A percentile compares a stretch with the other conserved stretches of the same genome.
These are phyloP conservation scores for Leishmania turanica DNA, from an alignment of 208 protist species.

Conservation along the genomic window DNA sequence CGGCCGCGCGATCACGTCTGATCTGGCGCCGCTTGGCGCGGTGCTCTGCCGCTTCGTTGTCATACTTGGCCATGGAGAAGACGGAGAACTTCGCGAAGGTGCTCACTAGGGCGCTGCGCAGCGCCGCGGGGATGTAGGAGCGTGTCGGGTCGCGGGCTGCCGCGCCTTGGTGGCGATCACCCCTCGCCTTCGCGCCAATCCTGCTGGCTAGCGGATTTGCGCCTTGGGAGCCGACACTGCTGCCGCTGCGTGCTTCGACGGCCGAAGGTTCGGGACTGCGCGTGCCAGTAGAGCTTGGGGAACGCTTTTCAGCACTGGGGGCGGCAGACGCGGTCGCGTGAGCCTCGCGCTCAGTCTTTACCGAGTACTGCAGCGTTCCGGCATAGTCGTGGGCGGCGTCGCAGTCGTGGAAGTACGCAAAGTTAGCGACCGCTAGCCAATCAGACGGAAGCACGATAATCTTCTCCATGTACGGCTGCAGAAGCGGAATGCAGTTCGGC, in stretches of 20 bases:
- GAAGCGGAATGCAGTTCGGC: conserved; percentile 76
- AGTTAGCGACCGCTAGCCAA: conserved; percentile 93
- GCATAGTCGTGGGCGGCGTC: conserved; percentile 35
- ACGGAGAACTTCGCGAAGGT: conserved; percentile 92
- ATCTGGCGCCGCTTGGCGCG: conserved; percentile 13
- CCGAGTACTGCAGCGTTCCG: background rate
- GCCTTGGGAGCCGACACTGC: background rate
- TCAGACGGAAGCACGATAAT: conserved; percentile 91
- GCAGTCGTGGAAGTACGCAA: conserved; percentile 69
- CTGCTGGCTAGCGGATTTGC: background rate
- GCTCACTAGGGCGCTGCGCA: conserved; percentile 82
- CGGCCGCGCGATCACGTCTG: background rate
- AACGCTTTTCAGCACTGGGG: background rate
- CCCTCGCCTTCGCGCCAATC: no score
- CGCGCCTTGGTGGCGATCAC: background rate
- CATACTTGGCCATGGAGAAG: conserved; percentile 95
- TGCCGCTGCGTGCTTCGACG: background rate
- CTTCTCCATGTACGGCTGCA: conserved; percentile 84
- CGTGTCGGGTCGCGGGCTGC: background rate
- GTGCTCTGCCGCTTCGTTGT: conserved; percentile 87
- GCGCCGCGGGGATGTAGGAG: conserved; percentile 68
- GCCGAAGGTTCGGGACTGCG: background rate
- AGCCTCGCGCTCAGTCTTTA: background rate
- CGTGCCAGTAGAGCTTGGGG: background rate
- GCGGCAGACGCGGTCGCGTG: background rate